A percentile compares a stretch with the other conserved stretches of the same genome.
Evolutionary conservation across 805 yeast genomes (phyloP).

Genomic region (Priceomyces medius): DNA sequence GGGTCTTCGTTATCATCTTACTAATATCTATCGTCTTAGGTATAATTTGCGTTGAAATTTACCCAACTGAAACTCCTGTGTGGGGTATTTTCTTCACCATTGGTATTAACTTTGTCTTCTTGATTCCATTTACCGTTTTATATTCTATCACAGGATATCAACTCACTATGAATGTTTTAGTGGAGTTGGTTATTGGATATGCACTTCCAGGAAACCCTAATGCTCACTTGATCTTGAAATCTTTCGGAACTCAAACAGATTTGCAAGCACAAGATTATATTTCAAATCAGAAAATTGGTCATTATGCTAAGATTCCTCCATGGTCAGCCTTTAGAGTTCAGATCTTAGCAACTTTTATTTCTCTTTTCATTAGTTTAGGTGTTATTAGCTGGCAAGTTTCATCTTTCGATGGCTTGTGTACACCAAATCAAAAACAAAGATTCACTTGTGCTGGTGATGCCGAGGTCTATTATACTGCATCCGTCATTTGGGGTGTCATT

Average conservation of each 20-base stretch:
- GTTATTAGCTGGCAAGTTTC: constrained; percentile 32
- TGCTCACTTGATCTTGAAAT: constrained; percentile 50
- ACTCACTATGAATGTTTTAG: constrained; percentile 36
- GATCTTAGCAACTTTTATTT: constrained; percentile 22
- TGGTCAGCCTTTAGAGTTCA: constrained; percentile 50
- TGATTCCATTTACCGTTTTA: constrained; percentile 30
- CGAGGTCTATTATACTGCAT: constrained; percentile 49
- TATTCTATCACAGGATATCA: constrained; percentile 30
- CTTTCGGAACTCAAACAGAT: constrained; percentile 56
- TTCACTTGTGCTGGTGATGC: constrained; percentile 39
- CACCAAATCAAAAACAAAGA: constrained; percentile 36
- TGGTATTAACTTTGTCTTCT: constrained; percentile 31
- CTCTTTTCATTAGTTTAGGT: constrained; percentile 25
- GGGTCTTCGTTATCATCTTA: constrained; percentile 25
- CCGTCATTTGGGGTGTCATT: constrained; percentile 64
- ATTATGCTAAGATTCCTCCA: constrained; percentile 61
- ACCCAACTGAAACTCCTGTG: constrained; percentile 35
- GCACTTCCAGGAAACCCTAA: constrained; percentile 37
- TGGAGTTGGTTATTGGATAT: constrained; percentile 37
- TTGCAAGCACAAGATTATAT: constrained; percentile 56
- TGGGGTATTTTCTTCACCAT: constrained; percentile 37
- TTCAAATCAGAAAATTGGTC: constrained; percentile 60
- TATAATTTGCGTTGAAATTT: constrained; percentile 29
- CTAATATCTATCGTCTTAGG: constrained; percentile 29
- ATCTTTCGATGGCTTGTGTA: constrained; percentile 38